A percentile compares a stretch with the other conserved stretches of the same genome.
phyloP scores from a whole-genome alignment of 805 yeast species.

The Monosporozyma servazzii region DNA sequence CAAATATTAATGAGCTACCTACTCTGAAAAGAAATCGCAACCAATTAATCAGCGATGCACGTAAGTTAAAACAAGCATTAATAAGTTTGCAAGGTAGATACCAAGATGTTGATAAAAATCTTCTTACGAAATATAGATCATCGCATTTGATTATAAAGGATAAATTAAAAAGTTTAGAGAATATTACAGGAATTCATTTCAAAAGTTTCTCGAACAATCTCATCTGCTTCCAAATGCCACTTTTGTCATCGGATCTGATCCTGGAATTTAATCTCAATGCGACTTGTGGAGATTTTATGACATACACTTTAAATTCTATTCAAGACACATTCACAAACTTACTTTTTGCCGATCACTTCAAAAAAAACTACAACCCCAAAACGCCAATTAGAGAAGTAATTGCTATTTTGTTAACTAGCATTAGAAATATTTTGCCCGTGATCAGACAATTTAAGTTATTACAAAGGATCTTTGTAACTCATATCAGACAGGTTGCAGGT shows the following conservation, averaged over 20 bases:
- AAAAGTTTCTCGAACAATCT: not conserved
- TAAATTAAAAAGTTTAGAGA: not conserved
- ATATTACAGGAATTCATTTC: not conserved
- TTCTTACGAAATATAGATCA: not conserved
- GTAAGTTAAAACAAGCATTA: not conserved
- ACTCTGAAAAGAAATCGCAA: not conserved
- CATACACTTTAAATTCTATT: not conserved
- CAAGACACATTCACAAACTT: not conserved
- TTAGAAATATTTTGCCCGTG: conserved; percentile 7
- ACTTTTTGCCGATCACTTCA: not conserved
- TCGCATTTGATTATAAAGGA: not conserved
- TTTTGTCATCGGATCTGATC: not conserved
- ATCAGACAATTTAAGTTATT: conserved; percentile 11
- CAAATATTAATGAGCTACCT: conserved; percentile 7
- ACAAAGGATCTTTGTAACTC: conserved; percentile 11
- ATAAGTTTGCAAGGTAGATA: not conserved
- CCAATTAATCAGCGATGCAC: not conserved
- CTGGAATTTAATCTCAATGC: not conserved
- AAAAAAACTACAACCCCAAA: not conserved
- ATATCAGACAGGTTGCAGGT: not conserved
- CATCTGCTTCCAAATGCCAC: not conserved
- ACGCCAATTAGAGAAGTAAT: not conserved
- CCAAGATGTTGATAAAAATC: not conserved
- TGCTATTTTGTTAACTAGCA: not conserved
- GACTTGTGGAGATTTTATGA: not conserved